phyloP scores from a whole-genome alignment of 2,329 filamentous ascomycete genomes.

The Ambrosiella xylebori region DNA sequence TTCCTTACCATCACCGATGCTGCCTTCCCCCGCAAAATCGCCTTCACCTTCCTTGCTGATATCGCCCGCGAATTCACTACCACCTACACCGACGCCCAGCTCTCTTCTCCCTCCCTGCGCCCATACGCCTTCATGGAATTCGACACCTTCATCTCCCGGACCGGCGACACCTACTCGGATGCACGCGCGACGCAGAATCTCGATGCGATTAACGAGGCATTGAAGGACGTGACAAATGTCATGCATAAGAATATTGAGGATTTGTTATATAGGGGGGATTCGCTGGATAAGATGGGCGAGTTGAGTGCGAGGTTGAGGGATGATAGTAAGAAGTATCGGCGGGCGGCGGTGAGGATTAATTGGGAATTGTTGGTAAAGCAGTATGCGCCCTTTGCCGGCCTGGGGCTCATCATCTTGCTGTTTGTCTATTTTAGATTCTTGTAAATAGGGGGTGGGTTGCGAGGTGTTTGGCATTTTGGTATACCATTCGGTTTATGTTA shows the following conservation, averaged over 20 bases:
- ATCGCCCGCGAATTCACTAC: conserved; percentile 78
- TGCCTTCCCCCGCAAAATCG: conserved; percentile 91
- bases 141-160: conserved; percentile 88
- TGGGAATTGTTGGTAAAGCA: conserved; percentile 95
- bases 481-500: neutral
- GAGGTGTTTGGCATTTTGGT: neutral
- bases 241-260: conserved; percentile 99
- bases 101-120: conserved; percentile 56
- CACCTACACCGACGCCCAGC: conserved; percentile 58
- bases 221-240: conserved; percentile 93
- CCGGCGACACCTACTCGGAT: conserved; percentile 87
- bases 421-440: conserved; percentile 93
- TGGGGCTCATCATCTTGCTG: conserved; percentile 67
- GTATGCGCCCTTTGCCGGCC: conserved; percentile 76
- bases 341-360: conserved; percentile 87
- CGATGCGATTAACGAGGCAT: conserved; percentile 88
- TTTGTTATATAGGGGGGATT: conserved; percentile 84
- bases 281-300: conserved; percentile 91
- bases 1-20: conserved; percentile 89
- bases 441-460: conserved; percentile 23
- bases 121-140: conserved; percentile 97
- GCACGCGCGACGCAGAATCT: conserved; percentile 80
- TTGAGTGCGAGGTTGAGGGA: conserved; percentile 74
- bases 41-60: conserved; percentile 94
- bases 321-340: conserved; percentile 85